Evolutionary conservation across 257 asterid genomes (phyloP).

Genomic region (Solanum commersonii): DNA sequence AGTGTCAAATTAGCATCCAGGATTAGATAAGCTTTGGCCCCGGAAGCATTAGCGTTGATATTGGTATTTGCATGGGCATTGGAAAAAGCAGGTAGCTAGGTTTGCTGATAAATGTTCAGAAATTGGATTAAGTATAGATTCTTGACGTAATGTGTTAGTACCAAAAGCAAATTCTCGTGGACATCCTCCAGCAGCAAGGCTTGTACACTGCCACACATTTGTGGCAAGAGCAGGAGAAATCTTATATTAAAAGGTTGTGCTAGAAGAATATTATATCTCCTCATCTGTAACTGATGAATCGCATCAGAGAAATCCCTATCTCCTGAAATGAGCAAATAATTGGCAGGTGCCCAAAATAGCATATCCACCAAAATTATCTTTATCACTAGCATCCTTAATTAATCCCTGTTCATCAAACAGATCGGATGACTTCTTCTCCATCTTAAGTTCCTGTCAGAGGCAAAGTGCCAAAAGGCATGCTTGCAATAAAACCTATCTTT

Average conservation of each 20-base stretch:
- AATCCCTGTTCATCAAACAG: slow-evolving; percentile 6
- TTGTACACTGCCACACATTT: slow-evolving; percentile 41
- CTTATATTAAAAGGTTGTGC: slow-evolving; percentile 30
- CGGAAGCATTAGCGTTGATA: neutral
- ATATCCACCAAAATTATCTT: slow-evolving; percentile 42
- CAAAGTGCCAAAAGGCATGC: neutral
- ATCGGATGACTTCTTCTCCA: no score
- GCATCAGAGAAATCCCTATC: slow-evolving; percentile 45
- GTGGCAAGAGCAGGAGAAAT: slow-evolving; percentile 41
- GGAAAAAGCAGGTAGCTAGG: neutral
- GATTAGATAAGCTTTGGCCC: neutral
- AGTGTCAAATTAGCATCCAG: neutral
- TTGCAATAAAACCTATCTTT: no score
- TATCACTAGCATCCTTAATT: slow-evolving; percentile 50
- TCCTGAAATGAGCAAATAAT: slow-evolving; percentile 44
- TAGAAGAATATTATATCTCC: slow-evolving; percentile 36
- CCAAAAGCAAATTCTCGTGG: slow-evolving; percentile 2
- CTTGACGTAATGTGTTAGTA: neutral
- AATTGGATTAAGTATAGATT: neutral
- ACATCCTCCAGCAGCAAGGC: slow-evolving; percentile 25
- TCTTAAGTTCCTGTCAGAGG: no score
- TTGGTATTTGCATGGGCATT: neutral
- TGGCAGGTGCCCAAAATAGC: slow-evolving; percentile 58
- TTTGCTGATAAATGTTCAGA: neutral
- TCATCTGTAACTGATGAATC: slow-evolving; percentile 37